A percentile compares a stretch with the other conserved stretches of the same genome.
phyloP scores from a whole-genome alignment of 305 asterid genomes.

The Rubia tinctorum region DNA sequence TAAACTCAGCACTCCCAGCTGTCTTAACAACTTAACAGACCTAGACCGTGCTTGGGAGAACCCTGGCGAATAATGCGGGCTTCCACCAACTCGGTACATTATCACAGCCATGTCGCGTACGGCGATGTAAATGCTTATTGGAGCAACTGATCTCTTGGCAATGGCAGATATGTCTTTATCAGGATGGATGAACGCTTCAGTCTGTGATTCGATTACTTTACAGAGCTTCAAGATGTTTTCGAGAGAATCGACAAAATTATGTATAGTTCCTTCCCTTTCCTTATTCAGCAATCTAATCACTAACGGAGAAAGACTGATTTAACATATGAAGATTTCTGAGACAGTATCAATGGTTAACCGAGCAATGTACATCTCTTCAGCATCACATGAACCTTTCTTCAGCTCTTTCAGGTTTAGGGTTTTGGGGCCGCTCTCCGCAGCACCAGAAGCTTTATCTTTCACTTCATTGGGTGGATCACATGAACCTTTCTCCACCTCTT shows the following conservation, averaged over 20 bases:
- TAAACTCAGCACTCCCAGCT: constrained; percentile 42
- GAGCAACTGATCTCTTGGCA: constrained; percentile 30
- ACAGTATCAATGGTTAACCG: constrained; percentile 39
- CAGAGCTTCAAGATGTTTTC: constrained; percentile 64
- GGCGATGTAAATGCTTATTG: constrained; percentile 36
- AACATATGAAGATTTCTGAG: constrained; percentile 44
- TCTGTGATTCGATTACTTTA: constrained; percentile 49
- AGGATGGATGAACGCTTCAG: constrained; percentile 46
- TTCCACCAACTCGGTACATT: constrained; percentile 42
- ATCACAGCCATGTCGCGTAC: constrained; percentile 38
- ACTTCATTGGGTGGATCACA: constrained; percentile 27
- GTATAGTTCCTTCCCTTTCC: constrained; percentile 39
- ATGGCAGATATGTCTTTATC: constrained; percentile 57
- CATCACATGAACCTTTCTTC: background rate
- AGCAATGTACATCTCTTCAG: constrained; percentile 72
- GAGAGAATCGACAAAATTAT: constrained; percentile 46
- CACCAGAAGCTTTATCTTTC: constrained; percentile 24
- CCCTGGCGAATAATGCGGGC: constrained; percentile 33
- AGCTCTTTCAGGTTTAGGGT: too few species aligned
- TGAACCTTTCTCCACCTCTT: too few species aligned
- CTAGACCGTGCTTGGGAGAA: constrained; percentile 49
- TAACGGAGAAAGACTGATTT: constrained; percentile 67
- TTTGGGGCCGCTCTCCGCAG: constrained; percentile 12
- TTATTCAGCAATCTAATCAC: constrained; percentile 59
- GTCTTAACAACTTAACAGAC: constrained; percentile 44